phyloP scores from a whole-genome alignment of 2,329 filamentous ascomycete species.

The Metarhizium brunneum region DNA sequence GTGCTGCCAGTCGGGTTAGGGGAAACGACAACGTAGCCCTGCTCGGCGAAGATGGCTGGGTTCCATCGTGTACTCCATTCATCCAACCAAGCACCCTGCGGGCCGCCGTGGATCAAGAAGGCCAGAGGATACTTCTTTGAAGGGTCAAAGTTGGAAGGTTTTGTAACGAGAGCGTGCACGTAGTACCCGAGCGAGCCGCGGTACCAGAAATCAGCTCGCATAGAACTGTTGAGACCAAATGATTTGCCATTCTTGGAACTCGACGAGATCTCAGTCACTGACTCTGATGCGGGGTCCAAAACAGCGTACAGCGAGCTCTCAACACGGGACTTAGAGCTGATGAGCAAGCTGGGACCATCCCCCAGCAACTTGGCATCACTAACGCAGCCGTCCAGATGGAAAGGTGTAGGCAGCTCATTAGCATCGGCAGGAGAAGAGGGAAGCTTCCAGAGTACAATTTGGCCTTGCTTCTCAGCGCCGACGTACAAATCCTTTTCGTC shows the following conservation, averaged over 20 bases:
- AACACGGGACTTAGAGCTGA: conserved; percentile 58
- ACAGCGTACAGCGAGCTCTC: conserved; percentile 65
- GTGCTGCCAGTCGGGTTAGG: conserved; percentile 80
- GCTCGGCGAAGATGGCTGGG: conserved; percentile 75
- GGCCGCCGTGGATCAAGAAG: conserved; percentile 75
- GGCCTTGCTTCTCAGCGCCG: conserved; percentile 62
- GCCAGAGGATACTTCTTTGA: conserved; percentile 69
- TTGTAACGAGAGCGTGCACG: conserved; percentile 60
- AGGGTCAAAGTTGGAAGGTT: conserved; percentile 57
- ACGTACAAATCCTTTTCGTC: conserved; percentile 59
- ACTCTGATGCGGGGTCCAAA: conserved; percentile 35
- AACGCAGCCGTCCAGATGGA: conserved; percentile 47
- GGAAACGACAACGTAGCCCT: conserved; percentile 74
- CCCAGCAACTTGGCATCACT: conserved; percentile 42
- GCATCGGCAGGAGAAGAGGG: conserved; percentile 44
- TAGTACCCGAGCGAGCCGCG: conserved; percentile 53
- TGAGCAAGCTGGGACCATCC: conserved; percentile 41
- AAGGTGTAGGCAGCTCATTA: conserved; percentile 34
- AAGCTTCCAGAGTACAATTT: conserved; percentile 51
- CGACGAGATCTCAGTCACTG: conserved; percentile 45
- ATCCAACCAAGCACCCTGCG: conserved; percentile 67
- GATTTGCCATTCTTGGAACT: conserved; percentile 55
- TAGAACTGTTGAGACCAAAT: conserved; percentile 54
- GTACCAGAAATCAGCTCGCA: conserved; percentile 63
- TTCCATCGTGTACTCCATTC: conserved; percentile 81